A percentile compares a stretch with the other conserved stretches of the same genome.
Conservation (phyloP, 2,329 filamentous ascomycete species). For the Penicillium sp. region DNA sequence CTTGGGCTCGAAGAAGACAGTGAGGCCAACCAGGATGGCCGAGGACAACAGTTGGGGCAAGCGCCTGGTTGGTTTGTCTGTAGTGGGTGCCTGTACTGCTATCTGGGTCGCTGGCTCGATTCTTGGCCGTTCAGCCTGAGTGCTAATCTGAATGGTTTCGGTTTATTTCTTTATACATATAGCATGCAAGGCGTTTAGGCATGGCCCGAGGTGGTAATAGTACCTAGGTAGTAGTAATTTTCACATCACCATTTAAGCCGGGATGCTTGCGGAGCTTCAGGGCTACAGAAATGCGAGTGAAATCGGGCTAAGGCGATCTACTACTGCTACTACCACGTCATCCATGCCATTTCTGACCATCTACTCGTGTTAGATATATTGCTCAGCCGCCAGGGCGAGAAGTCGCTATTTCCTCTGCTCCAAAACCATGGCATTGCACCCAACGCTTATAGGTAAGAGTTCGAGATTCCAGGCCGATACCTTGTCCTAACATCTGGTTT, state of each 20-base stretch:
- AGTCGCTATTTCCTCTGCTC: conserved; percentile 34
- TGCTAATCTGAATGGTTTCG: background rate
- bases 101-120: conserved; percentile 37
- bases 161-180: background rate
- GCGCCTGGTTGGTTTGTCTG: conserved; percentile 34
- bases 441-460: no score
- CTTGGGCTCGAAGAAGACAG: conserved; percentile 35
- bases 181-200: background rate
- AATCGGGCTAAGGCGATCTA: no score
- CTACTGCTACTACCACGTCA: no score
- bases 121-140: conserved; percentile 24
- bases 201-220: background rate
- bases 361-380: no score
- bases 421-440: conserved; percentile 21
- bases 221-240: background rate
- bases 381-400: conserved; percentile 36
- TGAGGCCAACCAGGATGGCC: conserved; percentile 55
- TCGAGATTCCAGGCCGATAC: no score
- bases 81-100: conserved; percentile 34
- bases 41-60: conserved; percentile 64
- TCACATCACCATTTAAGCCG: no score
- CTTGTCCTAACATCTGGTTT: no score
- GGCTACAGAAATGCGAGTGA: no score
- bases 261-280: conserved; percentile 3
- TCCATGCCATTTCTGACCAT: no score